phyloP scores from a whole-genome alignment of 176 grass and related monocot species.

The Musa acuminata region DNA sequence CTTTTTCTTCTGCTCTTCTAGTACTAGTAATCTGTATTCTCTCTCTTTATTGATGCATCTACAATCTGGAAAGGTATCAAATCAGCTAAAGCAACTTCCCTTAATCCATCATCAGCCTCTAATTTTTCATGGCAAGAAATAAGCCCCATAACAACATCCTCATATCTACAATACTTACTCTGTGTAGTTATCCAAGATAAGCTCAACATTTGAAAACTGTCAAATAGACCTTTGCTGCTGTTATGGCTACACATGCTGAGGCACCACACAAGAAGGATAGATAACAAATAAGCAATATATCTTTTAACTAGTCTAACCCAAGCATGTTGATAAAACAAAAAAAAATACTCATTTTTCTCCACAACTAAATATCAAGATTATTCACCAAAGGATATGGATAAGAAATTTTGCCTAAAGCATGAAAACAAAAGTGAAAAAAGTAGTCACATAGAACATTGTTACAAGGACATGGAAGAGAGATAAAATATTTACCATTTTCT shows the following conservation, averaged over 20 bases:
- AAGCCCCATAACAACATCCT: background rate
- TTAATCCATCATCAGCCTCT: too few species aligned
- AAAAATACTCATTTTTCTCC: background rate
- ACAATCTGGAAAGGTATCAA: too few species aligned
- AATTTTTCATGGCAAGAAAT: background rate
- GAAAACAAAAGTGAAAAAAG: constrained; percentile 2
- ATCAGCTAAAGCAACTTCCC: too few species aligned
- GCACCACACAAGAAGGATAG: background rate
- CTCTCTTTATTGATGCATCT: too few species aligned
- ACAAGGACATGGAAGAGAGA: background rate
- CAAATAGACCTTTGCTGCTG: background rate
- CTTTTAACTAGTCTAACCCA: background rate
- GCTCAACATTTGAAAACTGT: background rate
- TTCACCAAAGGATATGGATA: background rate
- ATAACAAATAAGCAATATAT: background rate
- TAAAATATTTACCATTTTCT: constrained; percentile 41
- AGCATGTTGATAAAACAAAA: background rate
- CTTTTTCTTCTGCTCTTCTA: too few species aligned
- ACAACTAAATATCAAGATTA: background rate
- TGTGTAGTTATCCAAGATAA: background rate
- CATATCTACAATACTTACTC: background rate
- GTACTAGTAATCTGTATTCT: too few species aligned
- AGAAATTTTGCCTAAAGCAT: background rate
- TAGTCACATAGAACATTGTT: background rate
- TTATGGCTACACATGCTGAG: background rate